Evolutionary conservation across 2,329 filamentous ascomycete genomes (phyloP), one percentile per base, ranked within the genome.

Genomic region (Xylariaceae sp.): DNA sequence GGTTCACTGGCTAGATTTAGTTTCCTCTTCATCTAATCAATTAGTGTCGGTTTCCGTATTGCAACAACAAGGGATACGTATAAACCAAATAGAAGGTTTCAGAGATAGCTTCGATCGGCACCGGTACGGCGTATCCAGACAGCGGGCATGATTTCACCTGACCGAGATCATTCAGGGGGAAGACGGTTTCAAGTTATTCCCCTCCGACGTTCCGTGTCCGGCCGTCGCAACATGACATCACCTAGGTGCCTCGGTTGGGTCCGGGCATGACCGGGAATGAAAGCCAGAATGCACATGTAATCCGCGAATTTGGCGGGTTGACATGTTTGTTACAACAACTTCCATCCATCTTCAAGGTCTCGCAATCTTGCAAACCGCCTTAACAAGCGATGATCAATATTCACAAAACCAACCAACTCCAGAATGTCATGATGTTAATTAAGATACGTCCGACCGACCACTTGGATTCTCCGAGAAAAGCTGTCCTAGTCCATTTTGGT

Each of bases 401-500:
- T 52, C 43, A 50, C 43, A 50, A 44, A 54, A 44, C 49, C 59
- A 29, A 21, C 50, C 59, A 62, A 64, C 44, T 60, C 57, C 56
- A 61, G 62, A 57, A 59, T 54, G 14, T 7, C 44, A 57, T 57
- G 50, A 56, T 60, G 50, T 20, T 48, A 26, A 51, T 65, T 62
- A 58, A 63, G 60, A 65, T 68, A 68, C 63, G 59, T 41, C n/a
- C n/a, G n/a, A n/a, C 60, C 65, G 44, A 57, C 66, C 66, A 68
- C 57, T 66, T 65, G 66, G 65, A 67, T 62, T 56, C 55, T 54
- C 58, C 54, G 55, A 58, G 54, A 57, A 51, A 50, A 50, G 40
- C 26, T 32, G 59, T 52, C 49, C 55, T 61, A 49, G 49, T 54
- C 52, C 50, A 59, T 61, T 59, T 59, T 14, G 57, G 56, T 64